phyloP scores from a whole-genome alignment of 345 rosid genomes.

The Brassica rapa region DNA sequence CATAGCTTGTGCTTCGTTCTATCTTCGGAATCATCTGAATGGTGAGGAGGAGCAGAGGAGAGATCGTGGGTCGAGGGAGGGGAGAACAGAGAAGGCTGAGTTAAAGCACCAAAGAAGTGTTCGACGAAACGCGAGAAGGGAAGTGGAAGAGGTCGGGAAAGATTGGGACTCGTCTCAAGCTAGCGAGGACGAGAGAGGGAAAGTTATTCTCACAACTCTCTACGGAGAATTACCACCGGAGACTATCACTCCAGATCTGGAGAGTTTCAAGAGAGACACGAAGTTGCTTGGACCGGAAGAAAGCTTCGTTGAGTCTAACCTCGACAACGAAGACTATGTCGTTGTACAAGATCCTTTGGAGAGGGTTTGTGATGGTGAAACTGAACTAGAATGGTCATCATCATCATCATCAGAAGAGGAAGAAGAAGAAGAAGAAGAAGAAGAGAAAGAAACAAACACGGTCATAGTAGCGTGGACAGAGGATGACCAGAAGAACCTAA shows the following conservation, averaged over 20 bases:
- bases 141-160: conserved; percentile 42
- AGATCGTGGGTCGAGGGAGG: conserved; percentile 3
- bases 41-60: conserved; percentile 13
- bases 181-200: conserved; percentile 32
- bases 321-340: not conserved
- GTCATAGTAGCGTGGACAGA: conserved; percentile 71
- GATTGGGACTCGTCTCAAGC: conserved; percentile 43
- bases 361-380: conserved; percentile 37
- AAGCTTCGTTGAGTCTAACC: conserved; percentile 10
- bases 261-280: conserved; percentile 36
- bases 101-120: conserved; percentile 50
- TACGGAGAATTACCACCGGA: conserved; percentile 33
- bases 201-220: conserved; percentile 19
- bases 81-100: conserved; percentile 29
- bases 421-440: conserved; percentile 12
- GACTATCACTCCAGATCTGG: conserved; percentile 12
- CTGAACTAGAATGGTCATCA: conserved; percentile 45
- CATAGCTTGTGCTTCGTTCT: conserved; percentile 42
- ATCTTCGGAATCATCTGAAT: conserved; percentile 33
- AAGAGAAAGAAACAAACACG: conserved; percentile 47
- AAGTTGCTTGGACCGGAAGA: conserved; percentile 35
- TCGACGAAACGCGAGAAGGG: conserved; percentile 49
- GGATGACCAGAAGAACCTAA: conserved; percentile 78
- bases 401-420: conserved; percentile 18
- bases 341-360: conserved; percentile 29